A percentile compares a stretch with the other conserved stretches of the same genome.
phyloP scores from a whole-genome alignment of 2,329 filamentous ascomycete species.

The Fusarium sp. region DNA sequence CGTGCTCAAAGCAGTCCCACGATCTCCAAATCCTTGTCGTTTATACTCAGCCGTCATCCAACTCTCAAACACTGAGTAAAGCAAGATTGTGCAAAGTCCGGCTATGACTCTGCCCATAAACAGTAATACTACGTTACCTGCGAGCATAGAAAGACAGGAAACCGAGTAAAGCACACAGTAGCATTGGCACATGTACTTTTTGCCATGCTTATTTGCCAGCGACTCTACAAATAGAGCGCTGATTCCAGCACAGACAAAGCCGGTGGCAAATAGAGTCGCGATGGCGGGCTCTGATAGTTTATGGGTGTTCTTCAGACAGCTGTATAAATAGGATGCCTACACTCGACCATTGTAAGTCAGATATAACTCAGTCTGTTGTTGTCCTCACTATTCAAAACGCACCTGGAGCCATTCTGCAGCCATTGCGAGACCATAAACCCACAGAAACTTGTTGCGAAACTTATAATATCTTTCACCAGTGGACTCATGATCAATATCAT shows the following conservation, averaged over 20 bases:
- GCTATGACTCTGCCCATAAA: not conserved
- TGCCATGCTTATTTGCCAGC: not conserved
- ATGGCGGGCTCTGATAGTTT: not conserved
- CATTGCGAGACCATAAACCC: not conserved
- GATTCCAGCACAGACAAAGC: not conserved
- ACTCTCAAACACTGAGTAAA: not conserved
- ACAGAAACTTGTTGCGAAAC: not conserved
- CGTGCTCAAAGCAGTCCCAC: not conserved
- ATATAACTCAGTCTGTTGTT: too few species aligned
- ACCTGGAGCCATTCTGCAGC: not conserved
- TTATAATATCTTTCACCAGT: not conserved
- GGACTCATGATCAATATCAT: not conserved
- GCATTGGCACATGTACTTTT: not conserved
- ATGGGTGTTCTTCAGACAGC: not conserved
- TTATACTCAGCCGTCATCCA: not conserved
- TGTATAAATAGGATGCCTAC: not conserved
- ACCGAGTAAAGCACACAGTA: not conserved
- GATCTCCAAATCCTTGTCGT: not conserved
- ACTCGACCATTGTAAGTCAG: fast-evolving
- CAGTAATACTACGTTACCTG: fast-evolving
- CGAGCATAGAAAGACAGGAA: not conserved
- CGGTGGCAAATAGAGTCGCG: not conserved
- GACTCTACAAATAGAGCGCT: not conserved
- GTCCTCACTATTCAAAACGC: too few species aligned
- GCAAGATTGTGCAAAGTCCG: not conserved